Conservation (phyloP, 768 basidiomycete species). For the Suillus clintonianus region DNA sequence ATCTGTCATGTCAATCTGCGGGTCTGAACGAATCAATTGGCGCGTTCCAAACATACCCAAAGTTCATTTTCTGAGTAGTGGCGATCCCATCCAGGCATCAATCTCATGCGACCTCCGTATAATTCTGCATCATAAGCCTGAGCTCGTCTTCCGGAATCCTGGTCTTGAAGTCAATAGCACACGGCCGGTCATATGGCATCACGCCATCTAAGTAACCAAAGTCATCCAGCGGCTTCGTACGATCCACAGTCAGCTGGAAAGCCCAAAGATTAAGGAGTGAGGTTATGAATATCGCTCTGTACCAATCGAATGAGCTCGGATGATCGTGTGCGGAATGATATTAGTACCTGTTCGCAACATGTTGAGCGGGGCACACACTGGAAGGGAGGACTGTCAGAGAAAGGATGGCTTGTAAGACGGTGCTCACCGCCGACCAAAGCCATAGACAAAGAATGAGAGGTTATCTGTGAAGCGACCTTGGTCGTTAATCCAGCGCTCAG, state of each 20-base stretch:
- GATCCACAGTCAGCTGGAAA: conserved; percentile 52
- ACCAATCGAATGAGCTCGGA: conserved; percentile 13
- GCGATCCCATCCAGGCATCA: no score
- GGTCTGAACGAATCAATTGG: no score
- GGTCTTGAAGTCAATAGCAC: conserved; percentile 55
- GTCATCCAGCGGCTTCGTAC: conserved; percentile 54
- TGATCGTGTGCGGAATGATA: neutral
- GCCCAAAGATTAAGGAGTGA: conserved; percentile 65
- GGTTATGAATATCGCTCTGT: conserved; percentile 62
- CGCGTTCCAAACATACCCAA: no score
- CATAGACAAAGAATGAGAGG: neutral
- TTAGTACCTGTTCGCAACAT: conserved; percentile 29
- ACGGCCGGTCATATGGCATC: conserved; percentile 62
- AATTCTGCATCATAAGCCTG: neutral
- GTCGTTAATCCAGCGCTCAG: neutral
- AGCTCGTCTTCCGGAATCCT: conserved; percentile 24
- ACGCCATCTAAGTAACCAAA: conserved; percentile 62
- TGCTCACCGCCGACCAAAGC: neutral
- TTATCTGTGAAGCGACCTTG: neutral
- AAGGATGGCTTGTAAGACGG: neutral
- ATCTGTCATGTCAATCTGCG: no score
- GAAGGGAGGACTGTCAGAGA: neutral
- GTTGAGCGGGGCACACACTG: conserved; percentile 59
- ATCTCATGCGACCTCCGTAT: neutral
- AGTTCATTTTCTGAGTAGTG: no score